phyloP scores from a whole-genome alignment of 371 early-diverging fungal species.

The Syncephalastrum sp. region DNA sequence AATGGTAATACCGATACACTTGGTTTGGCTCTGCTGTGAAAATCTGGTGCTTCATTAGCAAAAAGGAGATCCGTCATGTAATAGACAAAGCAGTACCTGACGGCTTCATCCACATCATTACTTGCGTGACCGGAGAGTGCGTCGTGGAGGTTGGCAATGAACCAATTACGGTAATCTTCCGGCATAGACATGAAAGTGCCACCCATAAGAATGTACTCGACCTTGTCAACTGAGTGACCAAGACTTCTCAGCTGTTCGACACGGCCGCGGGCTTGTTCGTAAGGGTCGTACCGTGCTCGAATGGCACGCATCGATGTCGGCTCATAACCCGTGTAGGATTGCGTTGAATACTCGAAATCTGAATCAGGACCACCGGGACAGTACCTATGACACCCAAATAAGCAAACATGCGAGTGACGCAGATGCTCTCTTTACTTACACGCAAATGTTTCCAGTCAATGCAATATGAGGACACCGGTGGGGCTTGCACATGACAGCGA shows the following conservation, averaged over 20 bases:
- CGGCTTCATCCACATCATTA: slow-evolving; percentile 96
- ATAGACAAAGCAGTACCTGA: slow-evolving; percentile 46
- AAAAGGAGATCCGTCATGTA: neutral
- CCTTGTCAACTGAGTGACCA: slow-evolving; percentile 99
- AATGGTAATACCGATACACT: slow-evolving; percentile 99
- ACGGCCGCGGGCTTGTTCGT: slow-evolving; percentile 96
- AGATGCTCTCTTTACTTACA: slow-evolving; percentile 52
- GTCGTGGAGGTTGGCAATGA: slow-evolving; percentile 98
- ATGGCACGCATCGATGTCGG: slow-evolving; percentile 99
- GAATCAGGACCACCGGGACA: slow-evolving; percentile 99
- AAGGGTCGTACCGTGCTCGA: slow-evolving; percentile 98
- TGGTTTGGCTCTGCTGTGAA: slow-evolving; percentile 95
- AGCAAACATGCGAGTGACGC: neutral
- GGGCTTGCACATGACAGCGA: slow-evolving; percentile 99
- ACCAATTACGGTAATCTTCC: slow-evolving; percentile 97
- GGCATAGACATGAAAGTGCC: slow-evolving; percentile 99
- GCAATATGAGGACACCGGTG: slow-evolving; percentile 99
- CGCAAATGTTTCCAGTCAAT: slow-evolving; percentile 99
- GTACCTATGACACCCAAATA: slow-evolving; percentile 58
- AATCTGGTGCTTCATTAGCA: slow-evolving; percentile 41
- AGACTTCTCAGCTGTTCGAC: slow-evolving; percentile 94
- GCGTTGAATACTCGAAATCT: slow-evolving; percentile 99
- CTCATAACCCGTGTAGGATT: slow-evolving; percentile 99
- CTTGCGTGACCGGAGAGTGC: slow-evolving; percentile 95
- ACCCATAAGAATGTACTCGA: slow-evolving; percentile 99